Conservation (phyloP, 2,329 filamentous ascomycete species). For the Fusarium cicatricum region DNA sequence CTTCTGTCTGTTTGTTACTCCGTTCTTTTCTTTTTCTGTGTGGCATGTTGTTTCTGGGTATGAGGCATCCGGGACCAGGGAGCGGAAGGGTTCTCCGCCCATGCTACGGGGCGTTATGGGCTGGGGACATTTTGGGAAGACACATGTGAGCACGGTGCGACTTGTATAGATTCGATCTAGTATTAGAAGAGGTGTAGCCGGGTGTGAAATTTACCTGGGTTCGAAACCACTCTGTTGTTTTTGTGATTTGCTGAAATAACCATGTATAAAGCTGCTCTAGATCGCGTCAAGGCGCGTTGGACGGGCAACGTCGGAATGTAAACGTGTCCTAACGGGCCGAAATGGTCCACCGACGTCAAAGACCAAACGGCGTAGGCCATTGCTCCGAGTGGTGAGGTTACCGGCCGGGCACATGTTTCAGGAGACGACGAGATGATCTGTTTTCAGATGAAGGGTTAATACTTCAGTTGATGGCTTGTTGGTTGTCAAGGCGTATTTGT, state of each 20-base stretch:
- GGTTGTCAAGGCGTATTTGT: too few species aligned
- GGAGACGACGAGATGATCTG: not conserved
- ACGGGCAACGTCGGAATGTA: not conserved
- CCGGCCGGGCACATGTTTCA: not conserved
- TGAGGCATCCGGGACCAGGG: constrained; percentile 39
- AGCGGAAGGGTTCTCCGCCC: constrained; percentile 39
- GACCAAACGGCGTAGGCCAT: not conserved
- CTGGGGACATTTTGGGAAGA: constrained; percentile 41
- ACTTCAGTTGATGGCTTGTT: not conserved
- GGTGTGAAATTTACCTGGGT: constrained; percentile 39
- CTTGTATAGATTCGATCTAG: constrained; percentile 45
- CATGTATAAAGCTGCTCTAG: too few species aligned
- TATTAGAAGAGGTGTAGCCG: constrained; percentile 42
- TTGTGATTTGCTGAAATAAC: not conserved
- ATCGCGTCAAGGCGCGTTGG: not conserved
- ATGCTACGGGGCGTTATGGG: constrained; percentile 44
- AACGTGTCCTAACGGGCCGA: not conserved
- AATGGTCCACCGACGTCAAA: not conserved
- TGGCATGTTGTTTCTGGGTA: constrained; percentile 43
- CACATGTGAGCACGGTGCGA: constrained; percentile 43
- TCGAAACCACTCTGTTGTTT: constrained; percentile 27
- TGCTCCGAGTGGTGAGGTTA: too few species aligned
- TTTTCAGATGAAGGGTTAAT: not conserved
- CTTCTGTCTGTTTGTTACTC: constrained; percentile 23
- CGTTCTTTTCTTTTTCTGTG: constrained; percentile 37